phyloP scores from a whole-genome alignment of 129 eudicot species.

The Chrysanthemum makinoi region DNA sequence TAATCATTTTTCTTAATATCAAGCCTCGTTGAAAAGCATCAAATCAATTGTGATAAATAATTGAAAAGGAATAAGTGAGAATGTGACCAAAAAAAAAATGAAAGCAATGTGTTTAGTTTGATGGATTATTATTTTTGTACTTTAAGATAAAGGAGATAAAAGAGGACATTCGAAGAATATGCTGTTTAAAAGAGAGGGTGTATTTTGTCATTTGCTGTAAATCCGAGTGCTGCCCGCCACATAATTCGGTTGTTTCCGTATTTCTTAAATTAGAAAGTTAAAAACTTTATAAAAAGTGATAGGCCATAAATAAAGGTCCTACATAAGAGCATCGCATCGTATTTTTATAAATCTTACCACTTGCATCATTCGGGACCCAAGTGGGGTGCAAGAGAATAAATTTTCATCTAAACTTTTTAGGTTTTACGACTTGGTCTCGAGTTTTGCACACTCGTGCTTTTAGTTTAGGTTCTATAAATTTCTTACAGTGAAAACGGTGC shows the following conservation, averaged over 20 bases:
- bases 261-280: conserved; percentile 11
- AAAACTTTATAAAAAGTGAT: conserved; percentile 4
- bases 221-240: conserved; percentile 30
- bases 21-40: no score
- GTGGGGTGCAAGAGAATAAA: no score
- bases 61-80: neutral
- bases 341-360: neutral
- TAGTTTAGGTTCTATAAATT: no score
- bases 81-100: neutral
- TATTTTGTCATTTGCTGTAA: conserved; percentile 11
- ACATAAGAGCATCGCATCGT: neutral
- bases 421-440: no score
- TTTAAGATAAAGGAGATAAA: conserved; percentile 1
- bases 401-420: no score
- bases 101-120: neutral
- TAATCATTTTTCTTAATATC: no score
- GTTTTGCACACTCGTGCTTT: no score
- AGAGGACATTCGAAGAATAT: conserved; percentile 34
- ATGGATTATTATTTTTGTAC: neutral
- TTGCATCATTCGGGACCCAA: no score
- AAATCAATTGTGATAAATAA: neutral
- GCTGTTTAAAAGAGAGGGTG: conserved; percentile 24
- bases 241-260: conserved; percentile 25
- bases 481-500: no score
- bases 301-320: conserved; percentile 3